Base-by-base conservation (phyloP, 2,329 filamentous ascomycete species). In the Colletotrichum spinosum region DNA sequence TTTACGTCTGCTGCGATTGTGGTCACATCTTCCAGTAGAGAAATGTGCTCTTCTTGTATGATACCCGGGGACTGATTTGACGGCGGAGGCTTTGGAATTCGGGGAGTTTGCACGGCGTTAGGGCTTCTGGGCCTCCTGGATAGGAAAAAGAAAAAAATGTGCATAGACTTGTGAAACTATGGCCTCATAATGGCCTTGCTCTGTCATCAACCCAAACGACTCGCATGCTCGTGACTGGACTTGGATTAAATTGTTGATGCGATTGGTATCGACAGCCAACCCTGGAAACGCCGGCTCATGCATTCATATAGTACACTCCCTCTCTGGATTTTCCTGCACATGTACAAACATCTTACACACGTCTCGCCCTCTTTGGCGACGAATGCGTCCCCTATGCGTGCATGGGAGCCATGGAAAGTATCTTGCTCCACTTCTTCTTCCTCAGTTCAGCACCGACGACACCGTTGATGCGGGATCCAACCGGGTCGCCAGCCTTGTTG, bases 371-470 rank as follows among this genome's bases (percentile, higher is more conserved):
- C 33, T 11, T 15, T 34, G 11, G 6, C 12, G 15, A 41, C 9
- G 13, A 10, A 3, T 4, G 34, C 9, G 35, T 12, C 39, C 37
- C 59, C 72, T 80, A 88, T 42, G 82, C 86, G 72, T 88, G 84
- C 80, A 86, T 85, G 25, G 96, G 95, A 59, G 96, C 96, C 86
- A 99, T 88, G 72, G 93, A 97, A 76, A 99, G 80, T 73, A 99
- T 98, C 88, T 98, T 99, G 73, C 94, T 97, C 96, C 96, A 99
- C 82, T 97, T 91, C 85, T 92, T 96, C 76, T 92, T 88, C 77
- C 92, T 90, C 78, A 99, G 80, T 83, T 99, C 96, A 37, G 90
- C 86, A 65, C 94, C 96, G 49, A 99, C 96, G 49, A 98, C 88
- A 70, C 94, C 93, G 79, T 93, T 97, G 83, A 97, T 88, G 77